phyloP scores from a whole-genome alignment of 495 filamentous ascomycete genomes.

The Xylaria cubensis region DNA sequence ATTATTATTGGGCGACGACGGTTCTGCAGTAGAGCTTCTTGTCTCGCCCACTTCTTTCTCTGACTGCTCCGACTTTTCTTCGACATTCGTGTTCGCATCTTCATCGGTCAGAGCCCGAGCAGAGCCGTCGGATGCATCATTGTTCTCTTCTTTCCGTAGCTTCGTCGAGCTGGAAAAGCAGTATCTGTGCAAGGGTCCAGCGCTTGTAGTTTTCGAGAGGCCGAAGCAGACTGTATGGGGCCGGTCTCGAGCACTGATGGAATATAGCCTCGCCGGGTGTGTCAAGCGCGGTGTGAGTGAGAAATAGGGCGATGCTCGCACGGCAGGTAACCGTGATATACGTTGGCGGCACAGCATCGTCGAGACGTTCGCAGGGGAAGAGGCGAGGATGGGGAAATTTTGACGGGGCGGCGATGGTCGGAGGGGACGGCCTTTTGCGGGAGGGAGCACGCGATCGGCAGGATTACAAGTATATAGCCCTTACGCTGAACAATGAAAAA shows the following conservation, averaged over 20 bases:
- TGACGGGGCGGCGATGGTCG: slow-evolving; percentile 29
- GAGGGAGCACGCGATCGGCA: slow-evolving; percentile 6
- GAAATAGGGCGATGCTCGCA: slow-evolving; percentile 40
- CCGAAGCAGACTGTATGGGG: slow-evolving; percentile 31
- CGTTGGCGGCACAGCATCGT: slow-evolving; percentile 61
- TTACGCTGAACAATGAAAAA: background rate
- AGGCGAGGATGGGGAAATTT: slow-evolving; percentile 25
- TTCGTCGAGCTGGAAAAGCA: slow-evolving; percentile 49
- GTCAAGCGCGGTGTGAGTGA: slow-evolving; percentile 29
- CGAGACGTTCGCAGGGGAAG: slow-evolving; percentile 5
- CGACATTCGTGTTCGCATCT: slow-evolving; percentile 54
- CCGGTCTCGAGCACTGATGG: slow-evolving; percentile 31
- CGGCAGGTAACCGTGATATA: slow-evolving; percentile 56
- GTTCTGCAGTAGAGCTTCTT: slow-evolving; percentile 49
- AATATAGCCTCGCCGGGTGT: slow-evolving; percentile 30
- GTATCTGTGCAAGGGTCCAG: slow-evolving; percentile 32
- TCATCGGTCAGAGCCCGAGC: slow-evolving; percentile 53
- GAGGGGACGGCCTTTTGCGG: slow-evolving; percentile 4
- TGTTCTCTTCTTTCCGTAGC: slow-evolving; percentile 50
- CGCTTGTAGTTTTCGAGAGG: slow-evolving; percentile 30
- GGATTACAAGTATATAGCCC: slow-evolving; percentile 5
- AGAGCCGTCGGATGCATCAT: slow-evolving; percentile 50
- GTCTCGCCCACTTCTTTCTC: slow-evolving; percentile 43
- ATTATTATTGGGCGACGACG: slow-evolving; percentile 36
- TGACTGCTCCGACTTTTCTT: slow-evolving; percentile 53